Conservation (phyloP, 345 rosid species). For the Isatis tinctoria region DNA sequence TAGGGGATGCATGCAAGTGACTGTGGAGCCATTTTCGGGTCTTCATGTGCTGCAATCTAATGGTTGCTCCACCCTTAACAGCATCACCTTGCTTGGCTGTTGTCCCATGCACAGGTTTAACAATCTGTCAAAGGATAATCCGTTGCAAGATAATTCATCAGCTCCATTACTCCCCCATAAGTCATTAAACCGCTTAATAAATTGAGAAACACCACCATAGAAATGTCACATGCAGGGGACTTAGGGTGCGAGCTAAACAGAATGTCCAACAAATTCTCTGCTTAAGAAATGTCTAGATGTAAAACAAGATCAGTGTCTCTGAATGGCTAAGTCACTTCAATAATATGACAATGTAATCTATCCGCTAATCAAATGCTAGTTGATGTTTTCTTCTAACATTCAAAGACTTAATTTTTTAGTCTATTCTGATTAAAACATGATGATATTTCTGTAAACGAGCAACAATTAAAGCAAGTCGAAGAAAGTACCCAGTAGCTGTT, state of each 20-base stretch:
- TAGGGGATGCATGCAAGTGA: conserved; percentile 92
- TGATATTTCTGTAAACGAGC: neutral
- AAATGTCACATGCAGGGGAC: neutral
- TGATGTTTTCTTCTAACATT: neutral
- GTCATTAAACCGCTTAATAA: neutral
- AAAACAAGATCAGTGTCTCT: neutral
- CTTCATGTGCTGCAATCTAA: conserved; percentile 89
- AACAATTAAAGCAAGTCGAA: neutral
- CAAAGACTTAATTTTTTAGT: neutral
- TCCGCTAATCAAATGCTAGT: neutral
- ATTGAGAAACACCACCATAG: neutral
- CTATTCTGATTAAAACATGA: neutral
- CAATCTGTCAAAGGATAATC: conserved; percentile 46
- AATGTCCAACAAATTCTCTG: neutral
- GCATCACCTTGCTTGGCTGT: conserved; percentile 77
- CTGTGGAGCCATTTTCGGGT: conserved; percentile 96
- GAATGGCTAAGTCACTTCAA: neutral
- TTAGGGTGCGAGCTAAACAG: neutral
- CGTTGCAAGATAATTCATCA: neutral
- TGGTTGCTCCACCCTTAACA: conserved; percentile 60
- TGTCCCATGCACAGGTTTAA: conserved; percentile 56
- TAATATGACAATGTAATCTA: too few relatives aligned
- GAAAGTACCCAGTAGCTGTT: conserved; percentile 92
- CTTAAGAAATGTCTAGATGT: neutral
- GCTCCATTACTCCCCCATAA: neutral